These are phyloP conservation scores for Rhodosporidiobolus odoratus DNA, from an alignment of 768 basidiomycete genomes.

Conservation along the genomic window DNA sequence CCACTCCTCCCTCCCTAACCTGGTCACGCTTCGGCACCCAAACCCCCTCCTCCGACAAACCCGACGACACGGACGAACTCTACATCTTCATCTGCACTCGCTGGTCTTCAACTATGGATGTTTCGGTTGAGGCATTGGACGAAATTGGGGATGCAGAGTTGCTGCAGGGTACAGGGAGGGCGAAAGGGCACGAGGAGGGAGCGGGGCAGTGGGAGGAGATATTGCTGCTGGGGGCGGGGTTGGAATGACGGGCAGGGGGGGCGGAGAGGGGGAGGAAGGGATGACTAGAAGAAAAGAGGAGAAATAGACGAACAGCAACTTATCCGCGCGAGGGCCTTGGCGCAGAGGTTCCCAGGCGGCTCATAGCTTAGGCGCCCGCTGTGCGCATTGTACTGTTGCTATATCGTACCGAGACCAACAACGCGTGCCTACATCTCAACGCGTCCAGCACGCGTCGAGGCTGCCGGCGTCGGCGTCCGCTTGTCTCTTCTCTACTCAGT, in stretches of 20 bases:
- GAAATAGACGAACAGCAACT: no score
- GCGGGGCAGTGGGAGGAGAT: conserved; percentile 26
- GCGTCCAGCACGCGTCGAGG: no score
- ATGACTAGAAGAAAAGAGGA: no score
- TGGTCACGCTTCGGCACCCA: conserved; percentile 33
- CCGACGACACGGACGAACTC: conserved; percentile 39
- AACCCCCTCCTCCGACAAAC: neutral
- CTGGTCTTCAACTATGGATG: conserved; percentile 57
- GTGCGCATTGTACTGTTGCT: no score
- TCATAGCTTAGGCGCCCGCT: no score
- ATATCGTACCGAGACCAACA: no score
- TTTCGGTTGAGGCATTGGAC: conserved; percentile 47
- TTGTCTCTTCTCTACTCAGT: no score
- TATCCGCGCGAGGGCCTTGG: no score
- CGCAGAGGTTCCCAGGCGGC: no score
- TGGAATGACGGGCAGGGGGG: conserved; percentile 13
- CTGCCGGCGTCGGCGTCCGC: no score
- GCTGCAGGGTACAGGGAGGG: conserved; percentile 50
- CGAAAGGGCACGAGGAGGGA: neutral
- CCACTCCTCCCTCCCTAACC: neutral
- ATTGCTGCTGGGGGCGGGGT: conserved; percentile 12
- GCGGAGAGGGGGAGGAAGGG: conserved; percentile 7
- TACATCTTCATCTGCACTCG: conserved; percentile 64
- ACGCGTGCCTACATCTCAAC: no score
- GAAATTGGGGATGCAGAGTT: conserved; percentile 53